These are phyloP conservation scores for Candida silvatica DNA, from an alignment of 805 yeast genomes.

Conservation along the genomic window DNA sequence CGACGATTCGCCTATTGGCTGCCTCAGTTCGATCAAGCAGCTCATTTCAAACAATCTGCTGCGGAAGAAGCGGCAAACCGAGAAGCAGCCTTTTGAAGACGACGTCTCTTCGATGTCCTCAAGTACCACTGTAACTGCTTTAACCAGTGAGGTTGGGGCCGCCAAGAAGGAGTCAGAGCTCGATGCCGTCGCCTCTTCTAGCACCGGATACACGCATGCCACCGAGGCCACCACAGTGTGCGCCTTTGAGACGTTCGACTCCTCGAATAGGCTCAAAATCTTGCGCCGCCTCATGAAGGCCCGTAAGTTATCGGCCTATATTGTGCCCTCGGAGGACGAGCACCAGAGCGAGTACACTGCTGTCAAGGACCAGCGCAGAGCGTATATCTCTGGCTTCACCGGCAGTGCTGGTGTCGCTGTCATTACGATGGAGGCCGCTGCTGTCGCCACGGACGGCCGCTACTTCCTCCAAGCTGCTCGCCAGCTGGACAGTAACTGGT, in stretches of 20 bases:
- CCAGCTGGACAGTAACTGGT: slow-evolving; percentile 77
- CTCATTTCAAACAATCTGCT: background rate
- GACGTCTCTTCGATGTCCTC: too few relatives aligned
- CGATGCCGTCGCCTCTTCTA: too few relatives aligned
- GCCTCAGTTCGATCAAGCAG: background rate
- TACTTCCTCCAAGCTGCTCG: slow-evolving; percentile 86
- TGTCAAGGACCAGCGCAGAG: slow-evolving; percentile 71
- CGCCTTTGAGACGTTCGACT: slow-evolving; percentile 14
- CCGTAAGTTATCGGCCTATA: slow-evolving; percentile 41
- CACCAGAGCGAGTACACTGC: slow-evolving; percentile 91
- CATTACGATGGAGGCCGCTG: slow-evolving; percentile 62
- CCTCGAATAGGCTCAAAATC: slow-evolving; percentile 27
- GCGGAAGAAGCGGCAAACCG: background rate
- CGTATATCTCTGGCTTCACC: slow-evolving; percentile 77
- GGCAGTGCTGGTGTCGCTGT: slow-evolving; percentile 93
- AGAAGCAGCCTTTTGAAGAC: too few relatives aligned
- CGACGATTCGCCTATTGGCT: background rate
- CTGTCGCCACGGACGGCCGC: slow-evolving; percentile 88
- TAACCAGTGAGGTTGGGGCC: too few relatives aligned
- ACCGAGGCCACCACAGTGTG: too few relatives aligned
- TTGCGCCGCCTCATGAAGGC: slow-evolving; percentile 38
- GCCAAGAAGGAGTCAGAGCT: too few relatives aligned
- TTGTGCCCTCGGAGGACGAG: slow-evolving; percentile 74
- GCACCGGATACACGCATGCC: too few relatives aligned
- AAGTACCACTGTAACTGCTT: too few relatives aligned